Evolutionary conservation across 2,329 filamentous ascomycete genomes (phyloP).

Genomic region (Onygenales sp.): DNA sequence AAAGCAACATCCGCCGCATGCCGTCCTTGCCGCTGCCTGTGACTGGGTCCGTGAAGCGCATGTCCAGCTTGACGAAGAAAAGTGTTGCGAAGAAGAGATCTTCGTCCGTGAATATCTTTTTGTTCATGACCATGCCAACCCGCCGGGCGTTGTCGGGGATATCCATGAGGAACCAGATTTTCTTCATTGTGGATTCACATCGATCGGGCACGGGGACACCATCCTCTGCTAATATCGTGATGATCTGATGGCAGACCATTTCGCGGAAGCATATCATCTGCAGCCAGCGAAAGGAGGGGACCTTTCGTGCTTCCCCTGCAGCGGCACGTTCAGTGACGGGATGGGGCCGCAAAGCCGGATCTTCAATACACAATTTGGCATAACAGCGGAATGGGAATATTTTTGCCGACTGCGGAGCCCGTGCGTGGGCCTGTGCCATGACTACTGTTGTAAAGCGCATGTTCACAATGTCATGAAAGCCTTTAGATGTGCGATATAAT

Average conservation of each 20-base stretch:
- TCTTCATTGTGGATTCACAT: constrained; percentile 45
- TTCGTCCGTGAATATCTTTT: constrained; percentile 44
- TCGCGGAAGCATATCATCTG: constrained; percentile 55
- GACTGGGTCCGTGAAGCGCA: constrained; percentile 58
- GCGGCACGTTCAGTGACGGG: constrained; percentile 29
- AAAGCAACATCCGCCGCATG: constrained; percentile 50
- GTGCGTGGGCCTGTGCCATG: constrained; percentile 43
- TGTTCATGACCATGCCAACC: constrained; percentile 44
- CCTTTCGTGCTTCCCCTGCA: constrained; percentile 33
- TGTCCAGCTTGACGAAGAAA: constrained; percentile 63
- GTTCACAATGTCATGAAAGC: constrained; percentile 54
- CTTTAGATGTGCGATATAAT: constrained; percentile 55
- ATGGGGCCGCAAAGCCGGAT: constrained; percentile 41
- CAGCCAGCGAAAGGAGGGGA: constrained; percentile 60
- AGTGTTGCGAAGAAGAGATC: constrained; percentile 55
- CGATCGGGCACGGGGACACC: constrained; percentile 48
- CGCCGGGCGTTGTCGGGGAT: constrained; percentile 49
- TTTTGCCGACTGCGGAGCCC: constrained; percentile 45
- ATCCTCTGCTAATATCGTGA: constrained; percentile 49
- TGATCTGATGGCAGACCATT: constrained; percentile 49
- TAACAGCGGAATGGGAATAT: constrained; percentile 57
- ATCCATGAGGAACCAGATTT: constrained; percentile 68
- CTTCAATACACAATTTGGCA: constrained; percentile 45
- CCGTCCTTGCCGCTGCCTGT: constrained; percentile 42
- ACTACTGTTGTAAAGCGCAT: constrained; percentile 51